Percentiles rank a stretch among this genome's conserved stretches.
phyloP scores from a whole-genome alignment of 2,329 filamentous ascomycete genomes.

The Lachnellula suecica region DNA sequence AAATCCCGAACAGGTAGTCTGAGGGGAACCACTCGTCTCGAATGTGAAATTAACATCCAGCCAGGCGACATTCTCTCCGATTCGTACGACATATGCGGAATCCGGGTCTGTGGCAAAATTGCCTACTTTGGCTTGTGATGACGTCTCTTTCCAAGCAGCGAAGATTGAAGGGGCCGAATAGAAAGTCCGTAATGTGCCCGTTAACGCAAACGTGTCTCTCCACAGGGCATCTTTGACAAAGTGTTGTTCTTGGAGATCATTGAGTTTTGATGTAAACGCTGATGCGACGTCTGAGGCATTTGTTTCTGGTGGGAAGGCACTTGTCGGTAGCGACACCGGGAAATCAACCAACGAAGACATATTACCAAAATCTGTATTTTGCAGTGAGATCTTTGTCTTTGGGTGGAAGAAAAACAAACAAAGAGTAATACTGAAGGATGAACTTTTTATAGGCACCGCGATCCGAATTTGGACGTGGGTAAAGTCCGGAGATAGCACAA shows the following conservation, averaged over 20 bases:
- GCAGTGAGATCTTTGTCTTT: too few relatives aligned
- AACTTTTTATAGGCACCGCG: too few relatives aligned
- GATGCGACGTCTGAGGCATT: neutral
- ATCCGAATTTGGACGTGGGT: too few relatives aligned
- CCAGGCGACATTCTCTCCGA: slow-evolving; percentile 4
- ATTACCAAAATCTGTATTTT: too few relatives aligned
- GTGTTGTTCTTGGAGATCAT: neutral
- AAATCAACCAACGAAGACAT: neutral
- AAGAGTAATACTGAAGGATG: too few relatives aligned
- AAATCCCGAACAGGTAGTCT: slow-evolving; percentile 5
- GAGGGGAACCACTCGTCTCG: slow-evolving; percentile 11
- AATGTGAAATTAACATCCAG: slow-evolving; percentile 12
- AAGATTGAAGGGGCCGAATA: slow-evolving; percentile 7
- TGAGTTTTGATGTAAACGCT: neutral
- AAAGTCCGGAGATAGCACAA: too few relatives aligned
- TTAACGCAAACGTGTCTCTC: slow-evolving; percentile 17
- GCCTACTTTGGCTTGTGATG: neutral
- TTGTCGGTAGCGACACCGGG: slow-evolving; percentile 3
- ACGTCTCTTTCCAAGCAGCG: slow-evolving; percentile 11
- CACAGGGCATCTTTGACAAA: slow-evolving; percentile 12
- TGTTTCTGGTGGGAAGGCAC: neutral
- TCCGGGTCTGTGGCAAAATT: slow-evolving; percentile 3
- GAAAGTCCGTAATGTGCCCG: slow-evolving; percentile 16
- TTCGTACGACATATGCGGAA: slow-evolving; percentile 4
- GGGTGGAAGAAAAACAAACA: too few relatives aligned